Base-by-base conservation (phyloP, 2,329 filamentous ascomycete species). In the Talaromyces verruculosus region DNA sequence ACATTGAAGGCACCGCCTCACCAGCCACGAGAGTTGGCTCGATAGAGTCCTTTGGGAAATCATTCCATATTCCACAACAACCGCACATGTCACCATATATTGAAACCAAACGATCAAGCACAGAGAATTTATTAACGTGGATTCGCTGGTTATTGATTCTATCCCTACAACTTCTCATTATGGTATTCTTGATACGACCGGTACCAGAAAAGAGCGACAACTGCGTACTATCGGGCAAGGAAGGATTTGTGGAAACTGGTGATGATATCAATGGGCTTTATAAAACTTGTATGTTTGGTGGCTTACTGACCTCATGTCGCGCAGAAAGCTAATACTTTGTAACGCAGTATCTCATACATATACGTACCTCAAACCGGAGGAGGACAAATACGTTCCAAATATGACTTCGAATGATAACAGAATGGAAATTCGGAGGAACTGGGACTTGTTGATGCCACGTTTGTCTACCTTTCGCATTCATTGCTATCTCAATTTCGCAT, bases 361-460 rank as follows among this genome's bases (percentile, higher is more conserved):
- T 33, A 65, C 41, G 2, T 65, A 41, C 41, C 63, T 65, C 53
- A 65, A 65, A 13, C 55, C 55, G 7, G 55, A 65, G 22, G 35
- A 57, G 2, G 55, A 61, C 7, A 65, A 65, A 35, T 65, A 65
- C 41, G 39, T 65, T 17, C 63, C 63, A 10, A 65, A 65, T 51
- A 65, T 65, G 55, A 65, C 63, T 7, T 60, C 55, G 1, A 60
- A 65, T 19, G 63, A 53, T 11, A 65, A 65, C 43, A 37, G 63
- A 43, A 51, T 51, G 53, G 63, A 65, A 15, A 22, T 65, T 60
- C 43, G 63, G 4, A 60, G 11, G 37, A 65, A 65, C 22, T 65
- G 63, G 63, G 55, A 65, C 51, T 5, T 65, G 13, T 22, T 65
- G 17, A 61, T 65, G 55, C 63, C 63, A 33, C 15, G 63, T 65